Percentiles rank a stretch among this genome's conserved stretches.
These are phyloP conservation scores for Coniochaeta sp. DNA, from an alignment of 2,329 filamentous ascomycete genomes.

Conservation along the genomic window DNA sequence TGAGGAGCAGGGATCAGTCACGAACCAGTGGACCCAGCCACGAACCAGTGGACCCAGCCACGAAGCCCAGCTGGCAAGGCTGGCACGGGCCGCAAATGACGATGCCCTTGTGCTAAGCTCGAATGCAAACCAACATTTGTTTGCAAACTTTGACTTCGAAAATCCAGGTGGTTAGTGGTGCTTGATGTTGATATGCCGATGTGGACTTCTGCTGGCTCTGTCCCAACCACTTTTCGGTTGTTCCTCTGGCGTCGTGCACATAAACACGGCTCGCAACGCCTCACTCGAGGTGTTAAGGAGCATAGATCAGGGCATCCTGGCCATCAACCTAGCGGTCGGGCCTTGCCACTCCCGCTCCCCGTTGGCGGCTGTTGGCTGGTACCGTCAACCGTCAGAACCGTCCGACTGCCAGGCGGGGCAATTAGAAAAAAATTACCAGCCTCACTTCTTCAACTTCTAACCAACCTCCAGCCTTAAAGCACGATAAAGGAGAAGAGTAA, in stretches of 20 bases:
- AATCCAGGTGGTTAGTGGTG: too few species aligned
- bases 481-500: too few species aligned
- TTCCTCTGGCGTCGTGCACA: neutral
- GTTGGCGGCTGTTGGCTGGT: neutral
- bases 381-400: neutral
- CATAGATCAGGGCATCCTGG: neutral
- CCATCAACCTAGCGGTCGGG: neutral
- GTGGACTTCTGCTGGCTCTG: too few species aligned
- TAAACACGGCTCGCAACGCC: neutral
- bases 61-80: slow-evolving; percentile 2
- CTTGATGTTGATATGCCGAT: too few species aligned
- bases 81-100: neutral
- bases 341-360: neutral
- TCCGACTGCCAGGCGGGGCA: neutral
- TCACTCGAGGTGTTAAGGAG: neutral
- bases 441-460: neutral
- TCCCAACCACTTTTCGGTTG: neutral
- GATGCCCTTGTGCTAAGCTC: neutral
- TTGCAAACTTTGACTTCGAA: too few species aligned
- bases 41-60: neutral
- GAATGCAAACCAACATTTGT: neutral
- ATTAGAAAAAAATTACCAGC: too few species aligned
- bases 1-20: neutral
- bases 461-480: too few species aligned
- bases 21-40: too few species aligned